Evolutionary conservation across 108 stramenopile species (phyloP), one percentile per base, ranked within the genome.

Genomic region (Chaetoceros muelleri): DNA sequence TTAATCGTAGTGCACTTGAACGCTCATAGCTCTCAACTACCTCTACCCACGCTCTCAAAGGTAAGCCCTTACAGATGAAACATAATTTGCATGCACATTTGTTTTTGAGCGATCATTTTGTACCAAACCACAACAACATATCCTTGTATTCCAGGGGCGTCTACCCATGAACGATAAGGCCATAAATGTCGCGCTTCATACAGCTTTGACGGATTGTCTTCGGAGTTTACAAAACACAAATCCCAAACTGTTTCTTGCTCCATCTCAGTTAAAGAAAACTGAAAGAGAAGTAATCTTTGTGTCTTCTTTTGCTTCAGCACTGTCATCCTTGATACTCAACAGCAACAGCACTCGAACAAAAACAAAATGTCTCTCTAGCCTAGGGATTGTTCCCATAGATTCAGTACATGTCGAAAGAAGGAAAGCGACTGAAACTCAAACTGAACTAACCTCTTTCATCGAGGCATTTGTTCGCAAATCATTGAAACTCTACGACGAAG

Each of bases 31-130:
- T 69, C 82, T 30, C 53, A 58, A 17, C 64, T 92, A 49, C 85
- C 85, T 28, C 78, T 92, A 48, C 90, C 90, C 30, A 84, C 90
- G 13, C 65, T 92, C 7, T 87, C 83, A 8, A 92, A 90, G 66
- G 78, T 73, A 56, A 28, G 68, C 28, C n/a, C n/a, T n/a, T n/a
- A n/a, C n/a, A n/a, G n/a, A n/a, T n/a, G n/a, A n/a, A n/a, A 21
- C 64, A 57, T 20, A 29, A 18, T 10, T 18, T 21, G 21, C 2
- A 25, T 22, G 17, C 1, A 10, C 3, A 48, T 48, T 19, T 2
- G 20, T 50, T 34, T 22, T 30, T n/a, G 34, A 2, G 24, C 10
- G 22, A 60, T 30, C 7, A 44, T 59, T 16, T 40, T 25, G 31
- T 19, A 40, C 3, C 34, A 46, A 55, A 24, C 28, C 34, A 34